These are phyloP conservation scores for Endocarpon pusillum DNA, from an alignment of 495 filamentous ascomycete genomes.

Conservation along the genomic window DNA sequence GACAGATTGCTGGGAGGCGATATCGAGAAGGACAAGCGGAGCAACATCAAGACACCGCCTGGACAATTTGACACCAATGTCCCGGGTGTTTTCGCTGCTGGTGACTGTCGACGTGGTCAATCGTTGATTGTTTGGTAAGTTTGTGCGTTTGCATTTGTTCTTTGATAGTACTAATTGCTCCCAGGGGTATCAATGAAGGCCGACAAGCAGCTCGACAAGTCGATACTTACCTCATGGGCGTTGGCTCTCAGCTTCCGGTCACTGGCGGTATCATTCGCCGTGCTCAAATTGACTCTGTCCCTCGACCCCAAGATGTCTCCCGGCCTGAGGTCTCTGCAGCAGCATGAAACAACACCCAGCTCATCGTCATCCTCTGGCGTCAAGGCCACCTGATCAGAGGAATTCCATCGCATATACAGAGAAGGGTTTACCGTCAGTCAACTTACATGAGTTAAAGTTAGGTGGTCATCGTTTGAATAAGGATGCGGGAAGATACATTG, in stretches of 20 bases:
- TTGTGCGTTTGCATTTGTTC: background rate
- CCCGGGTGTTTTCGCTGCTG: constrained; percentile 82
- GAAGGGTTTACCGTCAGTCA: too few species aligned
- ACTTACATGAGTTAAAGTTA: too few species aligned
- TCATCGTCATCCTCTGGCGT: too few species aligned
- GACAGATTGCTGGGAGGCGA: constrained; percentile 70
- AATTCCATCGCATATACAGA: too few species aligned
- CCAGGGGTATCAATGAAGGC: constrained; percentile 98
- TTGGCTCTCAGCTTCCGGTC: constrained; percentile 65
- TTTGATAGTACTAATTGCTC: constrained; percentile 7
- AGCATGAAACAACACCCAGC: too few species aligned
- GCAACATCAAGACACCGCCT: constrained; percentile 93
- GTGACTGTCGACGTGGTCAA: constrained; percentile 92
- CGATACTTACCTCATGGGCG: constrained; percentile 67
- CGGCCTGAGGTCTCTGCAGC: too few species aligned
- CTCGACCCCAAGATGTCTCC: constrained; percentile 11
- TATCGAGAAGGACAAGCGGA: constrained; percentile 82
- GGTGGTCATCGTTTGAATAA: too few species aligned
- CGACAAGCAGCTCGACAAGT: constrained; percentile 88
- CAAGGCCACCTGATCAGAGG: too few species aligned
- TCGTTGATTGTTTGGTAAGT: constrained; percentile 94
- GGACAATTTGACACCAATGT: constrained; percentile 83
- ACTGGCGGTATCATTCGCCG: constrained; percentile 90
- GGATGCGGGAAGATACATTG: too few species aligned
- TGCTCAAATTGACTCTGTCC: constrained; percentile 37